Evolutionary conservation across 2,329 filamentous ascomycete species (phyloP), one percentile per base, ranked within the genome.

Genomic region (Aspergillus aculeatinus): DNA sequence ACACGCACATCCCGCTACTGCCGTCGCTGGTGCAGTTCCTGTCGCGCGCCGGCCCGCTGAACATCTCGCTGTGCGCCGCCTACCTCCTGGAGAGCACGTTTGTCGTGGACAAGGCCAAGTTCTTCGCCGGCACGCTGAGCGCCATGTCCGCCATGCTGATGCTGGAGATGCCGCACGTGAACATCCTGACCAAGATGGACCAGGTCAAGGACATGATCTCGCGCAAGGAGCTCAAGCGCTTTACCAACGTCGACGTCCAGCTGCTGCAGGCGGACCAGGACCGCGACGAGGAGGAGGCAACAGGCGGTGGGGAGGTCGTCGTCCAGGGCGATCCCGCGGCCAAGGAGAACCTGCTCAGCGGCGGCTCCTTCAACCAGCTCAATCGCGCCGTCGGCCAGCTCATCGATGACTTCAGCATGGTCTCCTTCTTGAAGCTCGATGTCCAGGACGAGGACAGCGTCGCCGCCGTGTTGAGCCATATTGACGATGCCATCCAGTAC

Each of bases 121-220:
- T 96, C 83, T 98, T 99, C 77, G 89, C 95, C 0, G 95, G 95
- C 12, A 96, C 95, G 0, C 82, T 99, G 61, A 95, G 90, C 73
- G 95, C 95, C 65, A 98, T 99, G 95, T 96, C 91, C 71, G 93
- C 95, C 65, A 99, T 99, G 95, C 87, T 99, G 70, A 95, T 98
- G 92, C 85, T 99, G 64, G 95, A 98, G 78, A 87, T 98, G 65
- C 95, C 95, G 4, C 95, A 99, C 74, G 87, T 99, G 73, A 99
- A 99, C 74, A 89, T 99, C 62, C 81, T 99, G 58, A 96, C 90
- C 73, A 99, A 99, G 80, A 98, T 98, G 93, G 95, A 99, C 74
- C 85, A 98, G 62, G 87, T 98, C 66, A 95, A 95, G 74, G 92
- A 91, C 44, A 91, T 95, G 76, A 85, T 98, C 27, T 88, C 88